Evolutionary conservation across 352 stramenopile species (phyloP), one percentile per base, ranked within the genome.

Genomic region (Pythium utonaiense): DNA sequence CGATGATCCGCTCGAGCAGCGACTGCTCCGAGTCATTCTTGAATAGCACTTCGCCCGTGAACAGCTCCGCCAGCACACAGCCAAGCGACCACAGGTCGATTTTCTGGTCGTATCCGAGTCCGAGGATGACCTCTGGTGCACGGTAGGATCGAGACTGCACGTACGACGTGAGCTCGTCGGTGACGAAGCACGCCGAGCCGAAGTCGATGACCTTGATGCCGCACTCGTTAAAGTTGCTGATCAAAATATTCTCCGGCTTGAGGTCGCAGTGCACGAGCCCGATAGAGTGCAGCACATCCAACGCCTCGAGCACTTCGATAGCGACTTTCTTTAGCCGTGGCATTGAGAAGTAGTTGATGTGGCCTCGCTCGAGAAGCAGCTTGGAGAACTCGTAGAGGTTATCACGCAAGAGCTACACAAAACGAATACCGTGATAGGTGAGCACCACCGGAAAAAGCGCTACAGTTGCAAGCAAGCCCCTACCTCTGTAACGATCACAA

Each of bases 341-440:
- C 53, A 98, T 86, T 36, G 86, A 99, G 73, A 99, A 99, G 69
- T 98, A 99, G 33, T 88, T 82, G 42, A 96, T 86, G 59, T 95
- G 80, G 51, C 90, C 79, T 7, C 77, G 77, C 27, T 84, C 71
- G 28, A 83, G 57, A 9, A 91, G 70, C 27, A 89, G 86, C 55
- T 97, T 96, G 21, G 87, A 96, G 65, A 99, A 98, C 61, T 99
- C 97, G 72, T 99, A 99, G 63, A 99, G 71, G 57, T 99, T 99
- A 71, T 98, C 91, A 22, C 92, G 73, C 30, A 97, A 74, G n/a
- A 97, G 72, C 86, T 91, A 64, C n/a, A 91, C 10, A 41, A 16
- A 41, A 3, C 61, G 24, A 53, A 14, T 40, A n/a, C 21, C 14
- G n/a, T n/a, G n/a, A n/a, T n/a, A n/a, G n/a, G n/a, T n/a, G n/a